phyloP scores from a whole-genome alignment of 306 rosid genomes.

The Lathyrus sativus region DNA sequence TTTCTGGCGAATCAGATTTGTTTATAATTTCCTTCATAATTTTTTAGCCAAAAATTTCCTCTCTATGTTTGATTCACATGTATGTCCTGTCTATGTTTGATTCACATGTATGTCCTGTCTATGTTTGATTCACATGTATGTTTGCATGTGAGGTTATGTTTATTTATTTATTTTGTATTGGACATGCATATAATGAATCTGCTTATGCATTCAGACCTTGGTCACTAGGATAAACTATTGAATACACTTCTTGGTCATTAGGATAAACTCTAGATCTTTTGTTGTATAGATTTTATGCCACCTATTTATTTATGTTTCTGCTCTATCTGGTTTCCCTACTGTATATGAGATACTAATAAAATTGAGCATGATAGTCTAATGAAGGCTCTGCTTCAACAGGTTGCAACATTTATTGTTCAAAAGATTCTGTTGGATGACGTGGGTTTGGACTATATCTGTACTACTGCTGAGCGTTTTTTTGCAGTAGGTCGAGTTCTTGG shows the following conservation, averaged over 20 bases:
- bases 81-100: conserved; percentile 2
- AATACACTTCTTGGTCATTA: conserved; percentile 4
- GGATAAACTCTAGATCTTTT: conserved; percentile 14
- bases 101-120: background rate
- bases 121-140: conserved; percentile 4
- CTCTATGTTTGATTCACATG: conserved; percentile 5
- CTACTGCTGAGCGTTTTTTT: conserved; percentile 91
- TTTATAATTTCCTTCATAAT: conserved; percentile 6
- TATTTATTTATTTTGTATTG: background rate
- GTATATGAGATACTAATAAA: conserved; percentile 4
- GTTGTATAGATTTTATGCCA: background rate
- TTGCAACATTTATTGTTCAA: conserved; percentile 88
- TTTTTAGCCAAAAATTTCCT: conserved; percentile 6
- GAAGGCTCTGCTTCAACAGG: conserved; percentile 50
- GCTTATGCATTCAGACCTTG: conserved; percentile 22
- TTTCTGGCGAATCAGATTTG: conserved; percentile 15
- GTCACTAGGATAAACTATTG: conserved; percentile 13
- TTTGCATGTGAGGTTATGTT: conserved; percentile 10
- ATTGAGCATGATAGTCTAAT: conserved; percentile 40
- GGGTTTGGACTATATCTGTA: conserved; percentile 92
- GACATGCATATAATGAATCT: background rate
- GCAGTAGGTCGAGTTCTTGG: conserved; percentile 92
- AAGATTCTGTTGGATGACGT: conserved; percentile 89
- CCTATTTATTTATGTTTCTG: conserved; percentile 15
- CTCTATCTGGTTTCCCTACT: conserved; percentile 5